A percentile compares a stretch with the other conserved stretches of the same genome.
Conservation (phyloP, 306 rosid genomes). For the Senna siamea region DNA sequence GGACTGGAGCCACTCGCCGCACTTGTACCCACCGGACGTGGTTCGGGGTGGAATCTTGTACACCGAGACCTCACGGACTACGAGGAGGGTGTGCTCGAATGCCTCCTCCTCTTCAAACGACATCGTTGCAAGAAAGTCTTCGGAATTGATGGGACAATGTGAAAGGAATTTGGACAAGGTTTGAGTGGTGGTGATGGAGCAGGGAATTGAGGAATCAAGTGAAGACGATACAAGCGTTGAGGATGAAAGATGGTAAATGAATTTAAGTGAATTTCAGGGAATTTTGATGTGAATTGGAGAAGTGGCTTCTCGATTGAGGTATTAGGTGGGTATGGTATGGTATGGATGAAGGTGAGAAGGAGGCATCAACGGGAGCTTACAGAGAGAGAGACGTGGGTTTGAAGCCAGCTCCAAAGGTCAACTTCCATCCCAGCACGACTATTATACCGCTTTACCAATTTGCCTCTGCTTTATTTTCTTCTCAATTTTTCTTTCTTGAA, state of each 20-base stretch:
- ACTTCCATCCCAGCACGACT: not conserved
- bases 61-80: constrained; percentile 93
- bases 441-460: not conserved
- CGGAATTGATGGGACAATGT: not conserved
- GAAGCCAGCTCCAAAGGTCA: constrained; percentile 48
- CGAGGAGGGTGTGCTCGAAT: constrained; percentile 94
- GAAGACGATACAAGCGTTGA: not conserved
- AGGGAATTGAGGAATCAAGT: not conserved
- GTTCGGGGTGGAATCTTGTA: constrained; percentile 94
- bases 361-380: constrained; percentile 36
- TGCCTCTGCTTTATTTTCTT: not conserved
- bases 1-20: constrained; percentile 99
- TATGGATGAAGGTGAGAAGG: constrained; percentile 41
- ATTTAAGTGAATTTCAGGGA: constrained; percentile 18
- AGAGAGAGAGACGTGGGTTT: constrained; percentile 54
- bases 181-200: not conserved
- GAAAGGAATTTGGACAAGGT: not conserved
- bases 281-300: constrained; percentile 34
- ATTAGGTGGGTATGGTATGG: not conserved
- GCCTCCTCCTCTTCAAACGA: constrained; percentile 89
- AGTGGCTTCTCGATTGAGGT: not conserved
- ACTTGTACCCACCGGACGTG: constrained; percentile 94
- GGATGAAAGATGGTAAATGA: not conserved
- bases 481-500: no score
- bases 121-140: constrained; percentile 53